These are phyloP conservation scores for Bassia scoparia DNA, from an alignment of 148 eudicot species.

Conservation along the genomic window DNA sequence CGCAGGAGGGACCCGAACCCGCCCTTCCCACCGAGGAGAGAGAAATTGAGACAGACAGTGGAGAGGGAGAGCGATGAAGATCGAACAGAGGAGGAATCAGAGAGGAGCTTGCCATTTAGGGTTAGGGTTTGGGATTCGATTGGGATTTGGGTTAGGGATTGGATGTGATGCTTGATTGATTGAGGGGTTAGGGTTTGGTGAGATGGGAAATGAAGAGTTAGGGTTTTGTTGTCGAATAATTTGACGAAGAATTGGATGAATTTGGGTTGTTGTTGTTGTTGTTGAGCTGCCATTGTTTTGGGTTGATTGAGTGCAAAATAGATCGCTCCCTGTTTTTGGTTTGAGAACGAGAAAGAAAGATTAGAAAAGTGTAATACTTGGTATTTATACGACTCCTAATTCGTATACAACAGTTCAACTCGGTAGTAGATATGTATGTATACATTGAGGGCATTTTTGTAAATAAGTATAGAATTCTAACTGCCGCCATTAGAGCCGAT, in stretches of 20 bases:
- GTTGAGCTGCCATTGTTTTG: slow-evolving; percentile 21
- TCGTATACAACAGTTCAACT: too few relatives aligned
- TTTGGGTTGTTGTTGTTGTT: neutral
- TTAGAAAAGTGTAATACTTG: too few relatives aligned
- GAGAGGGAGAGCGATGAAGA: slow-evolving; percentile 29
- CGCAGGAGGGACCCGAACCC: slow-evolving; percentile 92
- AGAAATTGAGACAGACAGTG: slow-evolving; percentile 41
- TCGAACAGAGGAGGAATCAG: slow-evolving; percentile 24
- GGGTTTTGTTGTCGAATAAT: slow-evolving; percentile 52
- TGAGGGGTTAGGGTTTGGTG: slow-evolving; percentile 34
- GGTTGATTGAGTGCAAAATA: neutral
- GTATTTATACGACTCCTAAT: too few relatives aligned
- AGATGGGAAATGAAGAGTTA: slow-evolving; percentile 48
- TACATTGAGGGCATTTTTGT: too few relatives aligned
- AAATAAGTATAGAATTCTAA: too few relatives aligned
- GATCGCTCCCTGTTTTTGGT: too few relatives aligned
- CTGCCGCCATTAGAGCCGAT: too few relatives aligned
- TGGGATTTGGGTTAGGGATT: slow-evolving; percentile 33
- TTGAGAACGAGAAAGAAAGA: too few relatives aligned
- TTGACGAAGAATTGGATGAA: slow-evolving; percentile 46
- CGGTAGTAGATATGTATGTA: too few relatives aligned
- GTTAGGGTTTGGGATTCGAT: slow-evolving; percentile 51
- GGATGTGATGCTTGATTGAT: slow-evolving; percentile 35
- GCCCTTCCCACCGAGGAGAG: slow-evolving; percentile 88
- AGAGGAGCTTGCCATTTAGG: slow-evolving; percentile 42